Conservation (phyloP, 2,329 filamentous ascomycete species). For the Didymosphaeria variabile region DNA sequence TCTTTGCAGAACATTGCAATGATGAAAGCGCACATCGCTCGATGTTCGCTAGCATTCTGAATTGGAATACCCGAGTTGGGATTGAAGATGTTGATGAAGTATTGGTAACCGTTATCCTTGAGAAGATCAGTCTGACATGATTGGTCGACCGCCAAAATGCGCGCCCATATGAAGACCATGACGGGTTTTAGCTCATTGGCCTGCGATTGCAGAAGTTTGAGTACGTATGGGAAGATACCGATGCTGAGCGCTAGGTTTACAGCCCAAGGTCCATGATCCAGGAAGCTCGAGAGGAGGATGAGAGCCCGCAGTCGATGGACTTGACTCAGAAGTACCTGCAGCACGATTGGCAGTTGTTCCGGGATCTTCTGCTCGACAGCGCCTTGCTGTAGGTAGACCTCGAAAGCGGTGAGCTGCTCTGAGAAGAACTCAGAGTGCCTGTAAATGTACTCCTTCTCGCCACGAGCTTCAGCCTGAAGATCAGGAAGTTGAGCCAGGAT, state of each 20-base stretch:
- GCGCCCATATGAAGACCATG: conserved; percentile 99
- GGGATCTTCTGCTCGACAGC: conserved; percentile 87
- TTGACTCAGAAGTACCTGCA: conserved; percentile 95
- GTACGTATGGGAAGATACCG: conserved; percentile 98
- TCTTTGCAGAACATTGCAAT: conserved; percentile 96
- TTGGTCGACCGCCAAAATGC: conserved; percentile 92
- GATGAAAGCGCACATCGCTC: conserved; percentile 99
- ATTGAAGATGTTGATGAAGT: conserved; percentile 93
- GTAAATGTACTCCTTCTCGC: conserved; percentile 83
- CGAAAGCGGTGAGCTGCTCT: conserved; percentile 95
- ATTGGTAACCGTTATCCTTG: conserved; percentile 96
- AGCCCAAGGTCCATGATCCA: conserved; percentile 96
- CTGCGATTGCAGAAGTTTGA: conserved; percentile 94
- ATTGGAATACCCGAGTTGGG: conserved; percentile 83
- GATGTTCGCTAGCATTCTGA: conserved; percentile 89
- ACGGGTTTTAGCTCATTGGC: conserved; percentile 94
- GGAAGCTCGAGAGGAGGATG: conserved; percentile 89
- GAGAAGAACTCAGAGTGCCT: conserved; percentile 96
- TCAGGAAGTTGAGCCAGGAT: conserved; percentile 88
- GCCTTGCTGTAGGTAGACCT: conserved; percentile 88
- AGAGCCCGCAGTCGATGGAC: conserved; percentile 91
- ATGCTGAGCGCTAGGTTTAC: conserved; percentile 98
- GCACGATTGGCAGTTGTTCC: conserved; percentile 93
- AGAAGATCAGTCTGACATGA: conserved; percentile 92
- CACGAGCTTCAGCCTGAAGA: conserved; percentile 79